phyloP scores from a whole-genome alignment of 73 alveolate genomes.

The Stentor coeruleus region DNA sequence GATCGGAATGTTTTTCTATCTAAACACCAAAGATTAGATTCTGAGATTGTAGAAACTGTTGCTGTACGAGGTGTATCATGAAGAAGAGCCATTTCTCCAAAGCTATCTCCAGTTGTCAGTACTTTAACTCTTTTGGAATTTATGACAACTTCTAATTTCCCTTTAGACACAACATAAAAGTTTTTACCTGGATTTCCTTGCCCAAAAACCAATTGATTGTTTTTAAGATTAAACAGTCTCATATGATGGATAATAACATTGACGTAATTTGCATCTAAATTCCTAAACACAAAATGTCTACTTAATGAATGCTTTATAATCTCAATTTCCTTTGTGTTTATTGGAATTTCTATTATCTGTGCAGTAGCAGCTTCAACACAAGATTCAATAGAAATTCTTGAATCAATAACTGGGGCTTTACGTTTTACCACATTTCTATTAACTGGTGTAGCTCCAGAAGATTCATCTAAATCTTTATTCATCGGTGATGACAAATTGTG shows the following conservation, averaged over 20 bases:
- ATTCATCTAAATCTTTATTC: no score
- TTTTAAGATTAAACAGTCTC: neutral
- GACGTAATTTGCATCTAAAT: neutral
- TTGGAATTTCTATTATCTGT: no score
- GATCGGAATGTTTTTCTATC: conserved; percentile 85
- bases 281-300: neutral
- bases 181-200: neutral
- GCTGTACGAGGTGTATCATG: conserved; percentile 87
- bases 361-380: neutral
- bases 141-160: neutral
- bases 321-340: neutral
- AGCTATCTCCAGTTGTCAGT: conserved; percentile 67
- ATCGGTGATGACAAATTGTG: no score
- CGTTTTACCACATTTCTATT: neutral
- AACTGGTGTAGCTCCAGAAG: no score
- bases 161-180: neutral
- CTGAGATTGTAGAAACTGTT: conserved; percentile 63
- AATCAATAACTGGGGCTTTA: neutral
- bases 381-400: neutral
- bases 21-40: conserved; percentile 77
- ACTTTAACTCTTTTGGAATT: neutral
- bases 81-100: conserved; percentile 93
- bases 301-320: neutral
- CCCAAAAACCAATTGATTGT: neutral
- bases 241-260: neutral